Percentiles rank a stretch among this genome's conserved stretches.
Evolutionary conservation across 2,329 filamentous ascomycete species (phyloP).

Genomic region (Graphilbum sp.): DNA sequence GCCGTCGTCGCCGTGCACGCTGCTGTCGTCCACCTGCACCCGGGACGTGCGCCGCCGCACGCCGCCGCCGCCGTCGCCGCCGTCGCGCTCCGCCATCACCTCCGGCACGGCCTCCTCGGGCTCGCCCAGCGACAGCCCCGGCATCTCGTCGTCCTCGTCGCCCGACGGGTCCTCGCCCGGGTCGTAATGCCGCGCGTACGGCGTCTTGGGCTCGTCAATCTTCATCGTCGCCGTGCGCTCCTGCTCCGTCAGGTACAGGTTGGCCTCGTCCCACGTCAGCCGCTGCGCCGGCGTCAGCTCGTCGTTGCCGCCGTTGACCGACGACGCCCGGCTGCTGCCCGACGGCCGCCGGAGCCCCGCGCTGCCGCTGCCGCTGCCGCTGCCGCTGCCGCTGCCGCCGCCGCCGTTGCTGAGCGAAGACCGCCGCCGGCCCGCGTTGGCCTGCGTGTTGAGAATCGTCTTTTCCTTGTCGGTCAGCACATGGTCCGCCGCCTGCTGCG

Average conservation of each 20-base stretch:
- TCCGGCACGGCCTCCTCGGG: slow-evolving; percentile 57
- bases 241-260: slow-evolving; percentile 92
- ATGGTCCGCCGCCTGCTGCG: slow-evolving; percentile 16
- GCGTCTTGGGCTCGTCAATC: slow-evolving; percentile 96
- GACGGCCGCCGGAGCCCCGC: slow-evolving; percentile 59
- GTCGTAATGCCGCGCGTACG: slow-evolving; percentile 85
- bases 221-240: slow-evolving; percentile 95
- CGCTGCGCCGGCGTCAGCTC: slow-evolving; percentile 57
- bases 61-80: no score
- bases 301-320: slow-evolving; percentile 25
- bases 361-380: slow-evolving; percentile 41
- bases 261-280: slow-evolving; percentile 97
- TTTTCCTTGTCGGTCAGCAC: slow-evolving; percentile 66
- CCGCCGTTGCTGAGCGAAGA: no score
- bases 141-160: slow-evolving; percentile 74
- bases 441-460: slow-evolving; percentile 83
- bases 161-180: slow-evolving; percentile 76
- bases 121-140: slow-evolving; percentile 80
- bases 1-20: neutral
- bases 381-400: slow-evolving; percentile 48
- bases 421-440: slow-evolving; percentile 79
- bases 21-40: slow-evolving; percentile 3
- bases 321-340: slow-evolving; percentile 22
- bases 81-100: neutral
- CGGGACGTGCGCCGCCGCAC: slow-evolving; percentile 16